Base-by-base conservation (phyloP, 208 protist genomes). In the Crithidia bombi region DNA sequence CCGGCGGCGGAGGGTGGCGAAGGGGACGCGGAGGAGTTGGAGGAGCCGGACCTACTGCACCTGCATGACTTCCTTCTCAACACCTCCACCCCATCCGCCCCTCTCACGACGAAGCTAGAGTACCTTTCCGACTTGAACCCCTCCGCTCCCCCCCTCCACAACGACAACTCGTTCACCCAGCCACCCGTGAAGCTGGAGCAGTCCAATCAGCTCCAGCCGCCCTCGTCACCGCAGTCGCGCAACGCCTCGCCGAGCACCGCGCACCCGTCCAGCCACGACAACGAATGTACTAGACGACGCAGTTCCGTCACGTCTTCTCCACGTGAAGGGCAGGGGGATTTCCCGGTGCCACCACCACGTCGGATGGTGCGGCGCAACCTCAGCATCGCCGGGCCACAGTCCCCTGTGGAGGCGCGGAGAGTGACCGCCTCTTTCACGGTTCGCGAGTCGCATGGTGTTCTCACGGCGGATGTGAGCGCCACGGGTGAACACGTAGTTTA, bases 21-120 rank as follows among this genome's bases (percentile, higher is more conserved):
- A n/a, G n/a, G n/a, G 33, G 1, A 62, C 38, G 28, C 21, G 4
- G 50, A 56, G 7, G 33, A 58, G 15, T 33, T 5, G 6, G 23
- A 38, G 4, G 21, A 39, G 28, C n/a, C 33, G 30, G 57, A 64
- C 17, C 41, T 49, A 25, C 57, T 43, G 28, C 57, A 64, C 41
- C 57, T 64, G 41, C 57, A 64, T 28, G 57, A 64, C 57, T 64
- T 64, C 17, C 41, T 64, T 5, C 41, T 64, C 12, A 38, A 38
- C 35, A 28, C 41, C 26, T 64, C 57, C 23, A 39, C 41, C 6
- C 39, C 57, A 4, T 64, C 21, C 33, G 11, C 19, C 3, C 35
- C 28, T 14, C 11, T 28, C 35, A 51, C 41, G 19, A 23, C 23
- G 3, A 44, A 47, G 38, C 23, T 5, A 14, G 38, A 47, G 5